These are phyloP conservation scores for Chamaecrista fasciculata DNA, from an alignment of 306 rosid genomes.

Conservation along the genomic window DNA sequence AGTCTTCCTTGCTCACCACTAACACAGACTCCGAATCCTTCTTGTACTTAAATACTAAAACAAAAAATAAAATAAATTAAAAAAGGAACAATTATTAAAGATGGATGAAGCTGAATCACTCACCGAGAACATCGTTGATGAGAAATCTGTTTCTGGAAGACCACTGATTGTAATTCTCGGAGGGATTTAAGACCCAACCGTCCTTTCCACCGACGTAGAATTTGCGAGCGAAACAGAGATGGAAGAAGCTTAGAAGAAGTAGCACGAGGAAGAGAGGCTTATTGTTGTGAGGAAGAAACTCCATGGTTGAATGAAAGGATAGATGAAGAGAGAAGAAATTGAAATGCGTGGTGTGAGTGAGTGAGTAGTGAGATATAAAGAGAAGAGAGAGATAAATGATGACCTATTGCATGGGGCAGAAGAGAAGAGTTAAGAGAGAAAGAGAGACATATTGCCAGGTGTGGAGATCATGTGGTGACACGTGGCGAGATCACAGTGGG, in stretches of 20 bases:
- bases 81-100: too few relatives aligned
- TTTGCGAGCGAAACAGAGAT: slow-evolving; percentile 40
- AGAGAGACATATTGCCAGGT: too few relatives aligned
- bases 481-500: too few relatives aligned
- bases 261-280: slow-evolving; percentile 26
- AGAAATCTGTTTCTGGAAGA: slow-evolving; percentile 55
- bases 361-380: not conserved
- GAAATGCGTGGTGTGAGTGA: not conserved
- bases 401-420: not conserved
- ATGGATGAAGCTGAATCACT: not conserved
- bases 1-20: slow-evolving; percentile 68
- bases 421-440: too few relatives aligned
- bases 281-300: too few relatives aligned
- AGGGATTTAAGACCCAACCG: slow-evolving; percentile 79
- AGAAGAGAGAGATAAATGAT: not conserved
- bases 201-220: slow-evolving; percentile 63
- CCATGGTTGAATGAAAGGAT: slow-evolving; percentile 43
- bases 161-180: slow-evolving; percentile 57
- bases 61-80: not conserved
- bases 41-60: slow-evolving; percentile 67
- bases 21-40: slow-evolving; percentile 68
- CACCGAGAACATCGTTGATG: slow-evolving; percentile 65
- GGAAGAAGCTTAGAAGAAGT: slow-evolving; percentile 26
- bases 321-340: not conserved
- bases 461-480: too few relatives aligned